Base-by-base conservation (phyloP, 192 early-diverging fungal genomes). In the Rhizophagus prolifer region DNA sequence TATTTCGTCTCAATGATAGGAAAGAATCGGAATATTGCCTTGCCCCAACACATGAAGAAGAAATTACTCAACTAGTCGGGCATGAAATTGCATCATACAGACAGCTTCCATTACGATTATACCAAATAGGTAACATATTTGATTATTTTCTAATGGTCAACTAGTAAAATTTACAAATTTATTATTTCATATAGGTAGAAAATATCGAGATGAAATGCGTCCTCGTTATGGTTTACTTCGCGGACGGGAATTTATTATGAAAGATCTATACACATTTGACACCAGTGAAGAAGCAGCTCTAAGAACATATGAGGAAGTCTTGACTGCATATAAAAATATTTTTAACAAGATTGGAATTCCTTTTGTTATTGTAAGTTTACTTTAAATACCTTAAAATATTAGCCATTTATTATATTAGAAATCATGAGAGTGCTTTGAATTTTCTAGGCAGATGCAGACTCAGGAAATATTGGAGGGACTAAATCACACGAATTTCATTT, bases 161-260 rank as follows among this genome's bases (percentile, higher is more conserved):
- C 6, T 67, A n/a, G 13, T n/a, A 67, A 9, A 36, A 36, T 1
- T 30, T 36, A 9, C 7, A 19, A n/a, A 41, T 67, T n/a, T 67
- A 9, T 30, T 9, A 38, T 38, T 38, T 34, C 7, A 41, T 34
- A 7, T 65, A 85, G 86, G 88, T n/a, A 85, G 88, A 47, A 96
- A 96, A 82, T 96, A 90, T 72, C 88, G 94, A 34, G 95, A 96
- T 79, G 95, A 96, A 72, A 83, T 91, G 58, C 86, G 95, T 31
- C 94, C 94, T 23, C 86, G 95, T 26, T 89, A 88, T 8, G 96
- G 96, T 10, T 80, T 97, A 25, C 85, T 97, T 61, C 85, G 96
- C 14, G 95, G 88, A 3, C 90, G 93, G 38, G 96, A 97, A 80
- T 97, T 97, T 81, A 79, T 95, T n/a, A 97, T 97, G 96, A 97